A percentile compares a stretch with the other conserved stretches of the same genome.
phyloP scores from a whole-genome alignment of 495 filamentous ascomycete genomes.

The Aspergillus sparsus region DNA sequence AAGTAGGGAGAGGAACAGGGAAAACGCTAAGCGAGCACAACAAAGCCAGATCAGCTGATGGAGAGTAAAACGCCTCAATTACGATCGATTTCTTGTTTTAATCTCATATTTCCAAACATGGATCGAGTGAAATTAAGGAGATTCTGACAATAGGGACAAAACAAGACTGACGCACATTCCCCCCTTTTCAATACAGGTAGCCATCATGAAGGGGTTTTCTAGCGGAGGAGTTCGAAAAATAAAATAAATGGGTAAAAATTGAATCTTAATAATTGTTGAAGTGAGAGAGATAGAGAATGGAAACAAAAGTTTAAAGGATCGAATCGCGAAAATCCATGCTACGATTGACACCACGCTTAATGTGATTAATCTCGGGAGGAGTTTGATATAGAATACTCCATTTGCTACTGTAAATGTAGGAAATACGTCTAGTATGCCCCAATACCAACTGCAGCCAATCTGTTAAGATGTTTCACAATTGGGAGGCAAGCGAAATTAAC shows the following conservation, averaged over 20 bases:
- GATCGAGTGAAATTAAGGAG: not conserved
- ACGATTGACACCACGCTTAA: too few species aligned
- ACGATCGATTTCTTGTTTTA: too few species aligned
- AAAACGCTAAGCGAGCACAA: slow-evolving; percentile 4
- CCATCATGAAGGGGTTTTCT: too few species aligned
- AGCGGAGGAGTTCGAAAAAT: too few species aligned
- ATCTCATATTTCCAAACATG: too few species aligned
- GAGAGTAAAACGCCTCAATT: not conserved
- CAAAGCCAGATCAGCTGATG: not conserved
- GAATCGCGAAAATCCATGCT: not conserved
- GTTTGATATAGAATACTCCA: not conserved
- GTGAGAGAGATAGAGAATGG: too few species aligned
- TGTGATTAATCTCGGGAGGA: too few species aligned
- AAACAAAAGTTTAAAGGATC: too few species aligned
- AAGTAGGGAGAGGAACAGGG: slow-evolving; percentile 3
- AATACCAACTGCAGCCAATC: slow-evolving; percentile 3
- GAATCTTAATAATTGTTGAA: too few species aligned
- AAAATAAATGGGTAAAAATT: too few species aligned
- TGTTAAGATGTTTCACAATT: not conserved
- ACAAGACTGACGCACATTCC: too few species aligned
- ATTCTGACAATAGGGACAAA: not conserved
- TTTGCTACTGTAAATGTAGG: slow-evolving; percentile 1
- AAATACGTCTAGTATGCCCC: not conserved
- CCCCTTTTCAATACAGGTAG: too few species aligned
- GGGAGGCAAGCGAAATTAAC: not conserved